A percentile compares a stretch with the other conserved stretches of the same genome.
Evolutionary conservation across 306 rosid species (phyloP).

Genomic region (Bauhinia variegata): DNA sequence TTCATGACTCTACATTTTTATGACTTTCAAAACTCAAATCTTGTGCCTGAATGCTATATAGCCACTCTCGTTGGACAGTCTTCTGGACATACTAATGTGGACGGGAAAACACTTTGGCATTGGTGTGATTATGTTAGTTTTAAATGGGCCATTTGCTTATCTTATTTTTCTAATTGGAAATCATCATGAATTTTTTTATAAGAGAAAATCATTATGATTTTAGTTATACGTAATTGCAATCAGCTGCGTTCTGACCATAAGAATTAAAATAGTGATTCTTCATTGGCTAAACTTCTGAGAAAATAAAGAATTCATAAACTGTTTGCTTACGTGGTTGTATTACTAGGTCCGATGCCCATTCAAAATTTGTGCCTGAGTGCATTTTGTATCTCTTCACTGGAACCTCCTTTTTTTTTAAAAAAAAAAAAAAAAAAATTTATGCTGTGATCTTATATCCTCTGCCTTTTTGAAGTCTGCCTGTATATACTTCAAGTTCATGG

Average conservation of each 20-base stretch:
- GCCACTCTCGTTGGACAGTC: background rate
- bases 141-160: conserved; percentile 8
- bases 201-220: background rate
- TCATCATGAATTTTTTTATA: background rate
- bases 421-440: too few relatives aligned
- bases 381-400: background rate
- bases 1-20: conserved; percentile 14
- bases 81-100: conserved; percentile 2
- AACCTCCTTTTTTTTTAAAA: background rate
- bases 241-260: background rate
- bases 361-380: too few relatives aligned
- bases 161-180: background rate
- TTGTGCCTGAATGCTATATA: conserved; percentile 8
- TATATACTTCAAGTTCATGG: background rate
- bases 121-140: conserved; percentile 13
- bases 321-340: too few relatives aligned
- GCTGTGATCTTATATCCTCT: background rate
- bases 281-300: too few relatives aligned
- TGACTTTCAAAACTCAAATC: conserved; percentile 11
- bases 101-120: background rate
- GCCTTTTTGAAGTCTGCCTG: conserved; percentile 10
- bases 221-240: background rate
- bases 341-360: too few relatives aligned
- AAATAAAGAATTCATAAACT: too few relatives aligned
- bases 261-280: too few relatives aligned